Evolutionary conservation across 306 rosid genomes (phyloP).

Genomic region (Albizia julibrissin): DNA sequence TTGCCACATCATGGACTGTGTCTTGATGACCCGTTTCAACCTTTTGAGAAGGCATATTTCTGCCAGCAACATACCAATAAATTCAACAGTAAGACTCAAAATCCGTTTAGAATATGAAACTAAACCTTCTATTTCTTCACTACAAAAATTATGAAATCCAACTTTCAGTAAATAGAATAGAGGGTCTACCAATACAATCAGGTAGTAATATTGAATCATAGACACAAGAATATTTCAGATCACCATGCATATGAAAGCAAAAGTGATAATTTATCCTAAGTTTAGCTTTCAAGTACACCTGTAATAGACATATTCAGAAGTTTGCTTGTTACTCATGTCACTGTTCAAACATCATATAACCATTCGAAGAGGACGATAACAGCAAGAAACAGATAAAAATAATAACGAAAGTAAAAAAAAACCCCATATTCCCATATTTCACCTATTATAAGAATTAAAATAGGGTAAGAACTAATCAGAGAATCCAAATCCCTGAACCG

Average conservation of each 20-base stretch:
- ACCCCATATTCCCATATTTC: background rate
- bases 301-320: background rate
- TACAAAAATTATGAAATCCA: background rate
- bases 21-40: conserved; percentile 82
- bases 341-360: background rate
- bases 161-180: background rate
- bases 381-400: background rate
- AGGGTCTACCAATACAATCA: background rate
- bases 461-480: background rate
- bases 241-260: background rate
- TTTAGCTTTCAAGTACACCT: background rate
- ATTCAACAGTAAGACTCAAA: conserved; percentile 4
- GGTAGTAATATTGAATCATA: background rate
- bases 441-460: background rate
- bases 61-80: conserved; percentile 15
- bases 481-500: background rate
- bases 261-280: background rate
- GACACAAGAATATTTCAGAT: background rate
- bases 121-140: background rate
- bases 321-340: background rate
- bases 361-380: background rate
- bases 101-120: conserved; percentile 1
- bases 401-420: background rate
- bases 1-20: conserved; percentile 61
- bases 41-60: conserved; percentile 65